Conservation (phyloP, 257 asterid species). For the Verbena officinalis region DNA sequence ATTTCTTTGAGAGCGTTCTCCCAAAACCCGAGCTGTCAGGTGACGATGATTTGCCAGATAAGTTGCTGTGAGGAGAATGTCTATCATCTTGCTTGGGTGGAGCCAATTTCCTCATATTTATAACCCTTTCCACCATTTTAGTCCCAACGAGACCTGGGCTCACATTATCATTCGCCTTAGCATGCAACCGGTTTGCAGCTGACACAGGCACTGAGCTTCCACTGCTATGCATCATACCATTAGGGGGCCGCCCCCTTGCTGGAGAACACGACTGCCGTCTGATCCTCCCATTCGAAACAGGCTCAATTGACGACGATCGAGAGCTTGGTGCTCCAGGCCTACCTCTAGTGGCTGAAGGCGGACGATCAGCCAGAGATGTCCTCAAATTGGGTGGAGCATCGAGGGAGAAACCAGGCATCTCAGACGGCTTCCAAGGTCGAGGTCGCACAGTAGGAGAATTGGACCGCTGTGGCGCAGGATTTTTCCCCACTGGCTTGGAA, state of each 20-base stretch:
- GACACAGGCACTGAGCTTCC: slow-evolving; percentile 93
- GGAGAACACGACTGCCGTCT: slow-evolving; percentile 98
- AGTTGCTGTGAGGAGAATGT: slow-evolving; percentile 82
- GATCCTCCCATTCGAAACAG: slow-evolving; percentile 76
- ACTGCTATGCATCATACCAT: slow-evolving; percentile 70
- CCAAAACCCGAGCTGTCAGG: slow-evolving; percentile 96
- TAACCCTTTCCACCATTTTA: slow-evolving; percentile 96
- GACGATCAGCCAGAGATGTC: slow-evolving; percentile 86
- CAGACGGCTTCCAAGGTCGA: slow-evolving; percentile 92
- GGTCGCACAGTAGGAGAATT: slow-evolving; percentile 87
- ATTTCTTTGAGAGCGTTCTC: slow-evolving; percentile 92
- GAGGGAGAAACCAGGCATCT: slow-evolving; percentile 95
- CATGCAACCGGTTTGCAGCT: slow-evolving; percentile 65
- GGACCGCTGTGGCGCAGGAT: slow-evolving; percentile 59
- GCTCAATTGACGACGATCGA: slow-evolving; percentile 89
- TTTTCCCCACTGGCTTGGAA: slow-evolving; percentile 47
- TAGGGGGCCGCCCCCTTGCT: slow-evolving; percentile 95
- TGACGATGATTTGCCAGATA: slow-evolving; percentile 84
- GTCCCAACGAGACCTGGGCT: slow-evolving; percentile 86
- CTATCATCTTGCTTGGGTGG: slow-evolving; percentile 89
- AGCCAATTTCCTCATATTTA: slow-evolving; percentile 90
- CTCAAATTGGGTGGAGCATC: slow-evolving; percentile 92
- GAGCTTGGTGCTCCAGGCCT: slow-evolving; percentile 89
- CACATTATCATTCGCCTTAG: slow-evolving; percentile 91
- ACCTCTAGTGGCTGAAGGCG: slow-evolving; percentile 90